Evolutionary conservation across 176 grass and related monocot genomes (phyloP).

Genomic region (Triticum turgidum): DNA sequence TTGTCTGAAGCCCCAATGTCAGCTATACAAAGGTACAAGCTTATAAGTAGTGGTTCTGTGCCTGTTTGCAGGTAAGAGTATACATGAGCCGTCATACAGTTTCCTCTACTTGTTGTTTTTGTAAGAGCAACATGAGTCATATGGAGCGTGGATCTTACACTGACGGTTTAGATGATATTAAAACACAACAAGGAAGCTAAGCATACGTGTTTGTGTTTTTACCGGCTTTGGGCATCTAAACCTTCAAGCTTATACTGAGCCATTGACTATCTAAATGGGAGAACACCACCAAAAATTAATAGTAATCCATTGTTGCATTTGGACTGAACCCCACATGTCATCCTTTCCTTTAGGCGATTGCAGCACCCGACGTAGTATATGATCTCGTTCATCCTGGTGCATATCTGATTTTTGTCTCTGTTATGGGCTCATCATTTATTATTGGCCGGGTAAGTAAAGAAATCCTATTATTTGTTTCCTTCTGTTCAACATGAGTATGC

Average conservation of each 20-base stretch:
- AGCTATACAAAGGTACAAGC: not conserved
- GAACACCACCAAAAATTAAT: not conserved
- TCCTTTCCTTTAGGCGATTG: conserved; percentile 47
- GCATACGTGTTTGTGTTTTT: not conserved
- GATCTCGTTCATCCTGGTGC: conserved; percentile 58
- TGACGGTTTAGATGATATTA: not conserved
- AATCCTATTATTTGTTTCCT: no score
- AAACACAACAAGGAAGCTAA: not conserved
- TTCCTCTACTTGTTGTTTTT: not conserved
- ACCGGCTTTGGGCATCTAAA: not conserved
- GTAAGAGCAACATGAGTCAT: not conserved
- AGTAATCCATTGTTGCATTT: not conserved
- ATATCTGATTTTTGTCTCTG: conserved; percentile 57
- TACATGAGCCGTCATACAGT: not conserved
- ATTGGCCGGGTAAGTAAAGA: no score
- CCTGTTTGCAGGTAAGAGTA: not conserved
- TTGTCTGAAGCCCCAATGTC: not conserved
- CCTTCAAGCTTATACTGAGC: not conserved
- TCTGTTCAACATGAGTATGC: no score
- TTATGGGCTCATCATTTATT: conserved; percentile 44
- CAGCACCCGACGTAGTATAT: conserved; percentile 51
- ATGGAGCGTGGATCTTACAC: not conserved
- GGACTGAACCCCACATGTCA: not conserved
- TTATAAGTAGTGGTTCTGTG: not conserved
- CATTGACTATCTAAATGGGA: not conserved